Conservation (phyloP, 2,329 filamentous ascomycete genomes). For the Fusarium ambrosium region DNA sequence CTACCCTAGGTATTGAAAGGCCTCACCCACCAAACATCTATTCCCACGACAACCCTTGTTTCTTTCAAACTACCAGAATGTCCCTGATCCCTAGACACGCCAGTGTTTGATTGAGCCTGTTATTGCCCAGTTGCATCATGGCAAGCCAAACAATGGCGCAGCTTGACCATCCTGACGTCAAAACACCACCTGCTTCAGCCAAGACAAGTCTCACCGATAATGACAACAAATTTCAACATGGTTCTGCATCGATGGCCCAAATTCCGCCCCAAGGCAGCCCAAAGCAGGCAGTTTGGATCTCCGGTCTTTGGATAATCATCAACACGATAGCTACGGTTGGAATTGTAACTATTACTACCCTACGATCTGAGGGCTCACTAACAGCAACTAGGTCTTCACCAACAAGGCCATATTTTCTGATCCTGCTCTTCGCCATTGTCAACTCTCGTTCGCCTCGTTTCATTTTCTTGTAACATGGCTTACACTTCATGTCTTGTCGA, state of each 20-base stretch:
- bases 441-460: constrained; percentile 76
- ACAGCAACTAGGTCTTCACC: constrained; percentile 69
- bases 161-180: not conserved
- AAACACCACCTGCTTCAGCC: not conserved
- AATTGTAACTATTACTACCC: not conserved
- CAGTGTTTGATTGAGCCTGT: not conserved
- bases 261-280: not conserved
- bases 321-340: constrained; percentile 72
- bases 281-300: not conserved
- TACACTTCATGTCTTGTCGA: constrained; percentile 73
- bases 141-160: not conserved
- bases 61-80: not conserved
- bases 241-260: not conserved
- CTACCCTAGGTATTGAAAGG: not conserved
- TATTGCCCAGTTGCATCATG: not conserved
- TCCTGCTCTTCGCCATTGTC: constrained; percentile 67
- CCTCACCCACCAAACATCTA: not conserved
- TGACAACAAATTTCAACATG: not conserved
- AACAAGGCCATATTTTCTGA: constrained; percentile 79
- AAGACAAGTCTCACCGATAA: not conserved
- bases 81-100: not conserved
- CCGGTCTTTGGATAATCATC: constrained; percentile 65
- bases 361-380: not conserved
- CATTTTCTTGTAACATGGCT: constrained; percentile 77
- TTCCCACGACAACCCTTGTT: not conserved